Conservation (phyloP, 225 moss, liverwort and hornwort species). For the Sphagnum tenellum region DNA sequence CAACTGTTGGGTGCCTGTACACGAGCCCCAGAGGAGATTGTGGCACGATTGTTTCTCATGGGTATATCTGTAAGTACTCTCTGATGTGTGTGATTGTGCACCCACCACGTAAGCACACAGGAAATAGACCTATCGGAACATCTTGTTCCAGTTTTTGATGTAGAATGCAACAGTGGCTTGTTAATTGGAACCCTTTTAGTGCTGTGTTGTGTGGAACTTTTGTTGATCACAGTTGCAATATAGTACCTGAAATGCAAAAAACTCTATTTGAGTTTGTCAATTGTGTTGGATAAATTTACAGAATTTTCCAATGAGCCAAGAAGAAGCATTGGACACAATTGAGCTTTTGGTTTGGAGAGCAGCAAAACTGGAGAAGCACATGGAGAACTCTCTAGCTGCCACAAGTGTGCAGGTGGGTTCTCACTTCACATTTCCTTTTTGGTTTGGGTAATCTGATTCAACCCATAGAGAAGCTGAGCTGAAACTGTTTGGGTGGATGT, state of each 20-base stretch:
- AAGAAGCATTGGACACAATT: constrained; percentile 75
- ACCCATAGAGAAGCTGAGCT: background rate
- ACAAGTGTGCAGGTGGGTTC: constrained; percentile 72
- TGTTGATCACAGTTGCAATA: background rate
- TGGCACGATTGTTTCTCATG: constrained; percentile 96
- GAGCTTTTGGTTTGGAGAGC: constrained; percentile 93
- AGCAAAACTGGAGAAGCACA: constrained; percentile 69
- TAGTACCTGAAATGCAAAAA: too few relatives aligned
- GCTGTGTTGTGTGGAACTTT: background rate
- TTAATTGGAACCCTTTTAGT: too few relatives aligned
- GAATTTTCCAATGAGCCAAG: constrained; percentile 71
- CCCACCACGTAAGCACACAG: too few relatives aligned
- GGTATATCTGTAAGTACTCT: constrained; percentile 80
- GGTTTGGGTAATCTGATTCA: background rate
- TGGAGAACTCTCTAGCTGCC: constrained; percentile 82
- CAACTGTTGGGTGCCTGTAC: constrained; percentile 78
- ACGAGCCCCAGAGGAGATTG: constrained; percentile 94
- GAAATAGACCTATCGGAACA: too few relatives aligned
- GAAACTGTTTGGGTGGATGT: constrained; percentile 7
- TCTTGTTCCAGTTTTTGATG: too few relatives aligned
- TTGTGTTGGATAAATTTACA: constrained; percentile 16
- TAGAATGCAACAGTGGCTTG: too few relatives aligned
- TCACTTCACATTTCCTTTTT: constrained; percentile 8
- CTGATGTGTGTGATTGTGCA: too few relatives aligned
- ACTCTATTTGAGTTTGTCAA: background rate